Conservation (phyloP, 345 rosid genomes). For the Ricinus communis region DNA sequence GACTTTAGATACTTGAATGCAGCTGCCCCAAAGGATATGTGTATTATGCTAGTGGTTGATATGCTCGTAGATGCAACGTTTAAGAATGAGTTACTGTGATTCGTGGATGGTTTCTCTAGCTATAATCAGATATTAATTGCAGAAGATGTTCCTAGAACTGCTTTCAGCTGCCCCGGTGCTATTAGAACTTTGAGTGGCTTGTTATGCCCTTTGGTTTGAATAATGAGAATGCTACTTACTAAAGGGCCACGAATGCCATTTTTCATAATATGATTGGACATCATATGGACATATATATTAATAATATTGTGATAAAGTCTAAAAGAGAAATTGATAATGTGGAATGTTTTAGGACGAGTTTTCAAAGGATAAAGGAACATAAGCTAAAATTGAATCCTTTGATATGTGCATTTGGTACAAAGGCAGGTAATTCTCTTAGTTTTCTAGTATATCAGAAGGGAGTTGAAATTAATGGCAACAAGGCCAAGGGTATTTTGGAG, state of each 20-base stretch:
- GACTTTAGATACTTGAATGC: not conserved
- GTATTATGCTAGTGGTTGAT: not conserved
- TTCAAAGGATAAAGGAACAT: not conserved
- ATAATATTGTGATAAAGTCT: constrained; percentile 3
- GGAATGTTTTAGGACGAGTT: not conserved
- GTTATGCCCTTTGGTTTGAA: not conserved
- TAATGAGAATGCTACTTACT: not conserved
- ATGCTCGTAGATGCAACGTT: not conserved
- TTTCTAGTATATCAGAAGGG: constrained; percentile 5
- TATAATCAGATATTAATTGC: not conserved
- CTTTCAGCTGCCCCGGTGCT: not conserved
- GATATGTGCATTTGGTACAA: not conserved
- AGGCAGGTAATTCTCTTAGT: not conserved
- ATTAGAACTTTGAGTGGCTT: not conserved
- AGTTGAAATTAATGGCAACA: not conserved
- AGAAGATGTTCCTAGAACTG: not conserved
- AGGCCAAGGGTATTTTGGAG: not conserved
- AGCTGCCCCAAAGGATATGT: not conserved
- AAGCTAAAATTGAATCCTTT: not conserved
- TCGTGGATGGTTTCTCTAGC: not conserved
- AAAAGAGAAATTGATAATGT: not conserved
- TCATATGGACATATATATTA: constrained; percentile 4
- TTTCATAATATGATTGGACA: not conserved
- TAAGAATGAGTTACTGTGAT: not conserved
- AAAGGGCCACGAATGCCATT: not conserved